These are phyloP conservation scores for Flammula alnicola DNA, from an alignment of 1,284 basidiomycete genomes.

Conservation along the genomic window DNA sequence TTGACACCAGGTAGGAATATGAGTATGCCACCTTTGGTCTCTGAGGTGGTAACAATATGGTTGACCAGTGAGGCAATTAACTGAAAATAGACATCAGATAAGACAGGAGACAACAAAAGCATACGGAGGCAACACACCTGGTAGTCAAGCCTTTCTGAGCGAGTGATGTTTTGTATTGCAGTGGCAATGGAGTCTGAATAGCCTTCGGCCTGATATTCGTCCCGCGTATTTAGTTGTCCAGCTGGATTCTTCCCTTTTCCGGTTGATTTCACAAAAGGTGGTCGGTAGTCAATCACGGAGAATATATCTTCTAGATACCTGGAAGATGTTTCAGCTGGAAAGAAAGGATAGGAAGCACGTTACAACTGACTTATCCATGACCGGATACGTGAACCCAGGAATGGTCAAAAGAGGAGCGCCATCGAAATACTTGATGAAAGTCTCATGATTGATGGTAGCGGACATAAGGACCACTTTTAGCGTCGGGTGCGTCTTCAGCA, in stretches of 20 bases:
- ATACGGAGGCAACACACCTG: slow-evolving; percentile 45
- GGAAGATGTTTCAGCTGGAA: neutral
- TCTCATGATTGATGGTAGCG: slow-evolving; percentile 89
- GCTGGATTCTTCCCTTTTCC: slow-evolving; percentile 54
- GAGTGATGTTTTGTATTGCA: slow-evolving; percentile 65
- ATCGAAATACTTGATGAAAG: slow-evolving; percentile 82
- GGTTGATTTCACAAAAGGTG: slow-evolving; percentile 37
- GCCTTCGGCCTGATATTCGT: slow-evolving; percentile 54
- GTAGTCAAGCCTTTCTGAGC: slow-evolving; percentile 76
- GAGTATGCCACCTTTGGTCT: slow-evolving; percentile 70
- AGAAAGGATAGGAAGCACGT: neutral
- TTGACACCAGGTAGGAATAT: slow-evolving; percentile 91
- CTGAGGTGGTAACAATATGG: slow-evolving; percentile 61
- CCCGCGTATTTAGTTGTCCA: slow-evolving; percentile 49
- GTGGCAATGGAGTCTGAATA: slow-evolving; percentile 56
- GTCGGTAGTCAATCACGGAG: slow-evolving; percentile 54
- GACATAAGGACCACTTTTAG: slow-evolving; percentile 89
- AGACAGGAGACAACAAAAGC: neutral
- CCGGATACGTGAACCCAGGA: slow-evolving; percentile 83
- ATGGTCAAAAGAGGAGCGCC: slow-evolving; percentile 84
- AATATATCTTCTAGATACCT: slow-evolving; percentile 87
- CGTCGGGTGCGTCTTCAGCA: slow-evolving; percentile 69
- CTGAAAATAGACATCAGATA: slow-evolving; percentile 34
- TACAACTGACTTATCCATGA: slow-evolving; percentile 65
- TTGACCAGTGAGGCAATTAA: slow-evolving; percentile 72